Evolutionary conservation across 1,284 basidiomycete species (phyloP).

Genomic region (Agroathelia rolfsii): DNA sequence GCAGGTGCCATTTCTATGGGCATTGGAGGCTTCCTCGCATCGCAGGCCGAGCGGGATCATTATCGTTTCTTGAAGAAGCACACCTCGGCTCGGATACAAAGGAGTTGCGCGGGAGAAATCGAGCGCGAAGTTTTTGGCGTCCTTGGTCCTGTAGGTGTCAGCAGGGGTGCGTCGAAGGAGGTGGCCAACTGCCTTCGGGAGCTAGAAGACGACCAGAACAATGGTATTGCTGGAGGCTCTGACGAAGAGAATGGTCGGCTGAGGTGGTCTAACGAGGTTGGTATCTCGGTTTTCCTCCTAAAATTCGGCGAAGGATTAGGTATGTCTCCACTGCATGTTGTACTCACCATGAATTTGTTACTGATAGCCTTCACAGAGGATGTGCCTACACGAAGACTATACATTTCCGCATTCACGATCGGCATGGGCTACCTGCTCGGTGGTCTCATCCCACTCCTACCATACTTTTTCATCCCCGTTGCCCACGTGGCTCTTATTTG

Average conservation of each 20-base stretch:
- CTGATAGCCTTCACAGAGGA: slow-evolving; percentile 53
- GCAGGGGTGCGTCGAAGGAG: slow-evolving; percentile 68
- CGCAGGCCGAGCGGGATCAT: slow-evolving; percentile 92
- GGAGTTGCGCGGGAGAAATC: slow-evolving; percentile 89
- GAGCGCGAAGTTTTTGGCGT: slow-evolving; percentile 89
- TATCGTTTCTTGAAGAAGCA: slow-evolving; percentile 74
- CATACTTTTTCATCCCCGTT: slow-evolving; percentile 77
- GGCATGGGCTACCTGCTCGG: slow-evolving; percentile 82
- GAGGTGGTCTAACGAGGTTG: slow-evolving; percentile 64
- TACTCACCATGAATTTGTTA: slow-evolving; percentile 5
- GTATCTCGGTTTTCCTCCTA: slow-evolving; percentile 83
- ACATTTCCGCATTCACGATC: slow-evolving; percentile 87
- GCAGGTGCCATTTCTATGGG: slow-evolving; percentile 97
- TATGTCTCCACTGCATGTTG: slow-evolving; percentile 25
- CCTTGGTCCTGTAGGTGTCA: slow-evolving; percentile 82
- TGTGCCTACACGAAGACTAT: slow-evolving; percentile 56
- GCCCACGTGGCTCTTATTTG: slow-evolving; percentile 64
- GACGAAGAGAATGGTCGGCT: slow-evolving; percentile 43
- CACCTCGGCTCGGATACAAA: slow-evolving; percentile 73
- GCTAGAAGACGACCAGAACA: slow-evolving; percentile 47
- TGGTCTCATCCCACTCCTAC: slow-evolving; percentile 80
- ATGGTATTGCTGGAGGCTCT: slow-evolving; percentile 19
- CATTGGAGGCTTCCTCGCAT: slow-evolving; percentile 93
- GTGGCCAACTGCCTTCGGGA: slow-evolving; percentile 70
- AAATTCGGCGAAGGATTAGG: slow-evolving; percentile 88